A percentile compares a stretch with the other conserved stretches of the same genome.
Evolutionary conservation across 176 grass and related monocot species (phyloP).

Genomic region (Triticum dicoccoides): DNA sequence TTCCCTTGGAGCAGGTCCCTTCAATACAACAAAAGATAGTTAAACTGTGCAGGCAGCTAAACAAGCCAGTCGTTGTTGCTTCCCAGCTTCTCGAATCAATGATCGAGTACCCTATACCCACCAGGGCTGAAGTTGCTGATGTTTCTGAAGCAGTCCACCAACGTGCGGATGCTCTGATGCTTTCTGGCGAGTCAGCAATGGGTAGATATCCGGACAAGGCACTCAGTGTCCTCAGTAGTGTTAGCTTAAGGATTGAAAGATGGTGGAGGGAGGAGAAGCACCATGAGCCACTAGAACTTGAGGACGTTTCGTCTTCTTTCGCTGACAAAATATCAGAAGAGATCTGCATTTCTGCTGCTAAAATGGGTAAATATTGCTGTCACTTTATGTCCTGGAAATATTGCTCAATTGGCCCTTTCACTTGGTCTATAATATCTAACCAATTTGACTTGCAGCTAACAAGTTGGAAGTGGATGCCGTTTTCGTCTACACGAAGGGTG

Average conservation of each 20-base stretch:
- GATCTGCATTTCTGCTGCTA: slow-evolving; percentile 96
- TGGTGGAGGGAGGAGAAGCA: slow-evolving; percentile 98
- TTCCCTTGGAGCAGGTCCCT: slow-evolving; percentile 93
- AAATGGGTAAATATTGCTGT: slow-evolving; percentile 65
- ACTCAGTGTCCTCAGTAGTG: slow-evolving; percentile 78
- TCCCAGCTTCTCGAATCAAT: slow-evolving; percentile 97
- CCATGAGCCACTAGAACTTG: slow-evolving; percentile 65
- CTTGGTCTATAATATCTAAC: not conserved
- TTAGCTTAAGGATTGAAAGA: slow-evolving; percentile 88
- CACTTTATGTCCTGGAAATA: not conserved
- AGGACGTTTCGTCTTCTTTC: slow-evolving; percentile 73
- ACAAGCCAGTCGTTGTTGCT: slow-evolving; percentile 96
- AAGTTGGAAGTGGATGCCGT: slow-evolving; percentile 89
- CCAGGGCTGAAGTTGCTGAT: slow-evolving; percentile 94
- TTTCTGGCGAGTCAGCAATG: slow-evolving; percentile 99
- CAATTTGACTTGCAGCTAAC: slow-evolving; percentile 57
- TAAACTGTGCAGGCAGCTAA: slow-evolving; percentile 83
- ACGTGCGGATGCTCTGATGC: slow-evolving; percentile 87
- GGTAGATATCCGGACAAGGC: slow-evolving; percentile 89
- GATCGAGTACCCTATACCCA: slow-evolving; percentile 94
- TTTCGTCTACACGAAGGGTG: slow-evolving; percentile 76
- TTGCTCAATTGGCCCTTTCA: not conserved
- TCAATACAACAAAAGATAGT: slow-evolving; percentile 91
- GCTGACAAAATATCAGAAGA: slow-evolving; percentile 89
- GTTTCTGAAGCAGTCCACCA: slow-evolving; percentile 94